A percentile compares a stretch with the other conserved stretches of the same genome.
These are phyloP conservation scores for Sonneratia alba DNA, from an alignment of 345 rosid genomes.

Conservation along the genomic window DNA sequence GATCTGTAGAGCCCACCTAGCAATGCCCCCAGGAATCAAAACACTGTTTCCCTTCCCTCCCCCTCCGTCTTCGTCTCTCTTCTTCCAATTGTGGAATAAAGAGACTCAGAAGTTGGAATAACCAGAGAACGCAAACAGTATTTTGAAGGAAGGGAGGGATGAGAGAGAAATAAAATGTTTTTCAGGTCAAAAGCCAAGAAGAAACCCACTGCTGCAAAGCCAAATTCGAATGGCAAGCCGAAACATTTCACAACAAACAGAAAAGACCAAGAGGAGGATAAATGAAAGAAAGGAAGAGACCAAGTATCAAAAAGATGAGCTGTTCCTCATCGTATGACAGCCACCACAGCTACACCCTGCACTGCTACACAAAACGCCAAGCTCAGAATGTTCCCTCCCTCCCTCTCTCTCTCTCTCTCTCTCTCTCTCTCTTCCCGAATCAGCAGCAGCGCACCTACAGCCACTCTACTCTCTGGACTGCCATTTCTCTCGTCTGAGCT, in stretches of 20 bases:
- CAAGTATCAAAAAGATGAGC: slow-evolving; percentile 15
- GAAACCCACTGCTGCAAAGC: slow-evolving; percentile 6
- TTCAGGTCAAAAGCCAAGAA: slow-evolving; percentile 7
- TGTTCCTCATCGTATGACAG: slow-evolving; percentile 19
- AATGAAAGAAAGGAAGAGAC: neutral
- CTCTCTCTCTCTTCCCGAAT: slow-evolving; percentile 8
- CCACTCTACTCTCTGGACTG: slow-evolving; percentile 6
- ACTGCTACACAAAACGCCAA: slow-evolving; percentile 16
- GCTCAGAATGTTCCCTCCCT: slow-evolving; percentile 18
- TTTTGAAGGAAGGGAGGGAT: neutral
- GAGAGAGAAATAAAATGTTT: neutral
- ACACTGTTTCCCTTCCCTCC: neutral
- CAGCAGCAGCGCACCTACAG: slow-evolving; percentile 20
- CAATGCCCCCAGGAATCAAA: neutral
- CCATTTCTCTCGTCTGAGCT: slow-evolving; percentile 1
- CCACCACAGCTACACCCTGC: slow-evolving; percentile 17
- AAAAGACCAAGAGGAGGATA: neutral
- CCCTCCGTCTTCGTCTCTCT: neutral
- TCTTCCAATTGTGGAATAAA: neutral
- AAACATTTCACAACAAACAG: slow-evolving; percentile 2
- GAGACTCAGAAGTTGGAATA: slow-evolving; percentile 5
- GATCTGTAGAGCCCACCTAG: slow-evolving; percentile 6
- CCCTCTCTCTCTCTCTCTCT: slow-evolving; percentile 4
- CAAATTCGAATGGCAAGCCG: slow-evolving; percentile 7
- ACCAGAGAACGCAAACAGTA: slow-evolving; percentile 1